Percentiles rank a stretch among this genome's conserved stretches.
Evolutionary conservation across 208 protist genomes (phyloP).

Genomic region (Chromosphaera perkinsii): DNA sequence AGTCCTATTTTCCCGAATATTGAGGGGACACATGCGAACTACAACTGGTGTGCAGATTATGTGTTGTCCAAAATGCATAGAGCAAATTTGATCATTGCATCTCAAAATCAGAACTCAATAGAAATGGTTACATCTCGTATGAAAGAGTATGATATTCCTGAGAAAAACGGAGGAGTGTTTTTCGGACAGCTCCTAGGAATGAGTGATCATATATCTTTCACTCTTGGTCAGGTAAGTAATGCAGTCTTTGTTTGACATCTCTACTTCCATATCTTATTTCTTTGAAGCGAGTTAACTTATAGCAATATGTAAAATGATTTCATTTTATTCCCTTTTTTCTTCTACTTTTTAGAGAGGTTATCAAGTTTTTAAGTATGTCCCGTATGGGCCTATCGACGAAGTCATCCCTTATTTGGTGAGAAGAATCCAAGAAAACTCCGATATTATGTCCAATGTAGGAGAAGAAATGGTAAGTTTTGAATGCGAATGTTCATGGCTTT

Average conservation of each 20-base stretch:
- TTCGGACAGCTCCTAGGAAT: conserved; percentile 92
- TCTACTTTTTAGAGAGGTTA: too few species aligned
- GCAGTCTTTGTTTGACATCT: too few species aligned
- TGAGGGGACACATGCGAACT: conserved; percentile 81
- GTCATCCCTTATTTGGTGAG: conserved; percentile 89
- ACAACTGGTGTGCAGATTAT: conserved; percentile 51
- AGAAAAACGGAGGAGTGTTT: conserved; percentile 45
- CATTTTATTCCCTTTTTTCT: too few species aligned
- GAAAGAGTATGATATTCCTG: conserved; percentile 46
- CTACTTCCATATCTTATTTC: too few species aligned
- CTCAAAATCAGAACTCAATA: conserved; percentile 81
- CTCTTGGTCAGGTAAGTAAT: conserved; percentile 69
- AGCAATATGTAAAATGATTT: too few species aligned
- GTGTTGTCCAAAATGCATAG: neutral
- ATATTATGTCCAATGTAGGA: too few species aligned
- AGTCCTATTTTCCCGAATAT: conserved; percentile 79
- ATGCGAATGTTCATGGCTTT: too few species aligned
- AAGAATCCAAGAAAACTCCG: conserved; percentile 90
- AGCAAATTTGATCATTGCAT: too few species aligned
- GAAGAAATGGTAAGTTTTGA: too few species aligned
- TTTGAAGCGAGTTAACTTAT: too few species aligned
- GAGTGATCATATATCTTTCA: conserved; percentile 86
- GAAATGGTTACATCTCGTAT: conserved; percentile 63
- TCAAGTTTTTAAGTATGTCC: conserved; percentile 74
- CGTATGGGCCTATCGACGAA: conserved; percentile 87